A percentile compares a stretch with the other conserved stretches of the same genome.
phyloP scores from a whole-genome alignment of 495 filamentous ascomycete species.

The Lasiosphaeria hispida region DNA sequence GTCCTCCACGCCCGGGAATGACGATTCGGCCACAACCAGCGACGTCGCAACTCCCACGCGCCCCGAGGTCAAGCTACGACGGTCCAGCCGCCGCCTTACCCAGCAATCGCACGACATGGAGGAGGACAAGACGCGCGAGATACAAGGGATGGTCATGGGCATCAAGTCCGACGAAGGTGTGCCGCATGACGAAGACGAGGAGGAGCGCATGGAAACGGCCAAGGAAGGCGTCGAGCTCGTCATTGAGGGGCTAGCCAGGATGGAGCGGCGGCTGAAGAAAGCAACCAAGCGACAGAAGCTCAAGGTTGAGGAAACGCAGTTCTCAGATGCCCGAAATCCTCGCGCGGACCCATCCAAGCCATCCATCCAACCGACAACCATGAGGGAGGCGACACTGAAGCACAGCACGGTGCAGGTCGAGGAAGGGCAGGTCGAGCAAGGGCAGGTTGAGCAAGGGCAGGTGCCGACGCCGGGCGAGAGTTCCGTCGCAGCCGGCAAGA shows the following conservation, averaged over 20 bases:
- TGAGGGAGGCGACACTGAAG: not conserved
- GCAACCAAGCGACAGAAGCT: conserved; percentile 31
- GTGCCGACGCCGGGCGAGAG: not conserved
- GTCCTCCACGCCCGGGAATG: not conserved
- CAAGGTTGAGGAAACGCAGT: conserved; percentile 22
- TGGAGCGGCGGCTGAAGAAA: conserved; percentile 26
- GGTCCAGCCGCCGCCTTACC: conserved; percentile 22
- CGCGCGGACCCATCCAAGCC: not conserved
- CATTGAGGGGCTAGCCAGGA: conserved; percentile 29
- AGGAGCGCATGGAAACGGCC: not conserved
- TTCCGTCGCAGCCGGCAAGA: not conserved
- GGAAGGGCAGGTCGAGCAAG: no score
- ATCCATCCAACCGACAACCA: not conserved
- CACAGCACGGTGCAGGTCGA: conserved; percentile 1
- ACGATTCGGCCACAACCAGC: not conserved
- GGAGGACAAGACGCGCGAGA: conserved; percentile 11
- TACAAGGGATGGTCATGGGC: conserved; percentile 20
- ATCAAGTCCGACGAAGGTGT: not conserved
- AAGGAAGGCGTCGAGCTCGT: conserved; percentile 28
- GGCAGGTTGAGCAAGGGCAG: no score
- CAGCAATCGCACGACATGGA: conserved; percentile 5
- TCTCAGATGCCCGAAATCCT: not conserved
- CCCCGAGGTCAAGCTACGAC: conserved; percentile 25
- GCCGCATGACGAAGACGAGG: conserved; percentile 1
- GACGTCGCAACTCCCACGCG: conserved; percentile 1